Evolutionary conservation across 208 protist species (phyloP).

Genomic region (Angomonas deanei): DNA sequence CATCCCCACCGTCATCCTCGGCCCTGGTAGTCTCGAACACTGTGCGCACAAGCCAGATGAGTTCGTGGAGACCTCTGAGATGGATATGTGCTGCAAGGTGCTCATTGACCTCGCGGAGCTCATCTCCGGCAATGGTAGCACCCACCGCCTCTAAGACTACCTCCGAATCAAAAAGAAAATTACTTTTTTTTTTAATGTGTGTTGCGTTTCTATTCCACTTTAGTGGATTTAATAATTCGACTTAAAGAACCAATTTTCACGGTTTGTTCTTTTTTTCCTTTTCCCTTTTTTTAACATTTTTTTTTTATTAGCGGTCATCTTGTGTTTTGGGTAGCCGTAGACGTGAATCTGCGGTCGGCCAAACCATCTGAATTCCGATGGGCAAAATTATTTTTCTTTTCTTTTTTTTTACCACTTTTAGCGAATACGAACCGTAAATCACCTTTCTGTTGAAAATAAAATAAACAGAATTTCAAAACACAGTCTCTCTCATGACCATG

Average conservation of each 20-base stretch:
- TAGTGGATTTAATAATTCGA: not conserved
- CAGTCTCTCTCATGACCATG: too few species aligned
- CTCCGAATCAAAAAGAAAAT: too few species aligned
- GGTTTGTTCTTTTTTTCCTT: not conserved
- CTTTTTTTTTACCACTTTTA: too few species aligned
- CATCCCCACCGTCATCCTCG: slow-evolving; percentile 1
- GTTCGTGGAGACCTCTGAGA: not conserved
- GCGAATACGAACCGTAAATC: too few species aligned
- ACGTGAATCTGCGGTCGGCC: too few species aligned
- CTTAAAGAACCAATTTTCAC: not conserved
- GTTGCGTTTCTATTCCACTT: not conserved
- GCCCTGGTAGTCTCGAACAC: not conserved
- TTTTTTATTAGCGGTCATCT: not conserved
- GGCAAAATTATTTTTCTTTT: too few species aligned
- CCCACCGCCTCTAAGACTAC: not conserved
- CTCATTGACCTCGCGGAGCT: not conserved
- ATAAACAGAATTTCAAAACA: too few species aligned
- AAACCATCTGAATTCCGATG: too few species aligned
- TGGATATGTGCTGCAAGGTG: not conserved
- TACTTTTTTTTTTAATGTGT: not conserved
- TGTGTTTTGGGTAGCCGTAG: too few species aligned
- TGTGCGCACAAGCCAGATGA: slow-evolving; percentile 1
- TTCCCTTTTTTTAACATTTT: not conserved
- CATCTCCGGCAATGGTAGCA: not conserved
- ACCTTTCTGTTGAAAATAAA: too few species aligned